Evolutionary conservation across 345 rosid genomes (phyloP), one percentile per base, ranked within the genome.

Genomic region (Capsella bursapastoris): DNA sequence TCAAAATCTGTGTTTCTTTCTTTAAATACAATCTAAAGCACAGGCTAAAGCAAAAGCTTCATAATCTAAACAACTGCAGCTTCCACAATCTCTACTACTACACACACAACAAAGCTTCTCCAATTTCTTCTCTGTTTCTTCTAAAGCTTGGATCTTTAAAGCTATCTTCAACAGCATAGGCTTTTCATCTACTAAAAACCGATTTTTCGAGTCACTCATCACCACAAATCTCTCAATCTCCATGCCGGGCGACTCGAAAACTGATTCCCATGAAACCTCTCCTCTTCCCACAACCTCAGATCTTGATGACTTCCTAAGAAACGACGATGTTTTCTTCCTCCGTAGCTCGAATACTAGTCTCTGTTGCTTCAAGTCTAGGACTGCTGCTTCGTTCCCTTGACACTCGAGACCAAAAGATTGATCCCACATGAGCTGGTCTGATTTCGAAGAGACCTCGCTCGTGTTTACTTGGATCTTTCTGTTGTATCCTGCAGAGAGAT

Each of bases 341-440:
- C 94, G 66, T 31, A 91, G 81, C 88, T 94, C 91, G 18, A 94
- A 84, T 48, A 77, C 82, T 0, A 87, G 78, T 28, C 68, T 82
- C 7, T 86, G 82, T 78, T 86, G 81, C 81, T 72, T 83, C 41
- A 91, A 34, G 52, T 57, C 57, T 14, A 71, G 34, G 38, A 87
- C 64, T 57, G 92, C 82, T 12, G 74, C 89, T 75, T 89, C 69
- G 14, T 70, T 57, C 2, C 93, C 92, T 68, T 63, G 77, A 70
- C 96, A 89, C 72, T 87, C 87, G 12, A 91, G 49, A 3, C 85
- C 86, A 74, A 86, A 83, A 45, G 85, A 78, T 63, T 89, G 84
- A 48, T 90, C 85, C 96, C 92, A 88, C 27, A 71, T 5, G 64
- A 81, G 61, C 2, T 71, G 31, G 2, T 75, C 55, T 47, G 89